Evolutionary conservation across 108 stramenopile genomes (phyloP), one percentile per base, ranked within the genome.

Genomic region (Skeletonema costatum): DNA sequence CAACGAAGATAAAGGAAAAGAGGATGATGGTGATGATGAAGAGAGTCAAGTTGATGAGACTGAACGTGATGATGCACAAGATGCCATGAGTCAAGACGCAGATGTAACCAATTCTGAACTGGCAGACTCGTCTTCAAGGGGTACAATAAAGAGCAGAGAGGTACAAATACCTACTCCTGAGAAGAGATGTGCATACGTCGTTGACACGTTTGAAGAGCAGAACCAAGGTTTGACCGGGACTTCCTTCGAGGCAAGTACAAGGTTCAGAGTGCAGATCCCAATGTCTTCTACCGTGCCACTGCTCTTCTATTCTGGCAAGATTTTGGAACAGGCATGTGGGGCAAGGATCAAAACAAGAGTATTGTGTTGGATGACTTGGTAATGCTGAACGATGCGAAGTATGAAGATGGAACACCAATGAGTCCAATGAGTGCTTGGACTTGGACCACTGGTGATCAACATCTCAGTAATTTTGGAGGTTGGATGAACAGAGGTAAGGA

Each of bases 381-480:
- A 0, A 32, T 66, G 62, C 60, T 80, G 5, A 46, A 69, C 17
- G 70, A 77, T 13, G 74, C 79, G 2, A 71, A 62, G 35, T 78
- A 84, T 31, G 75, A 63, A 36, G 84, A 82, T 67, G 82, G 76
- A 8, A 78, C 77, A 29, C 78, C 82, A 0, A 36, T 90, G 31
- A 53, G 63, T 0, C 64, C 71, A 14, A 76, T 70, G 67, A 77
- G 80, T 41, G 83, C 85, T 1, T 90, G 81, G 81, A 90, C 89
- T 6, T 90, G 89, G 89, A 64, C 87, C 11, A 90, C 87, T 9
- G 89, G 89, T 9, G 89, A 90, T 78, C 89, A 90, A 65, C 89
- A 90, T 51, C 69, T 90, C 62, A 77, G 69, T 10, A 90, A 90
- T 64, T 90, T 90, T 74, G 89, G 88, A 0, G 87, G 86, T 25